Base-by-base conservation (phyloP, 1,139 yeast species). In the Diutina neorugosa region DNA sequence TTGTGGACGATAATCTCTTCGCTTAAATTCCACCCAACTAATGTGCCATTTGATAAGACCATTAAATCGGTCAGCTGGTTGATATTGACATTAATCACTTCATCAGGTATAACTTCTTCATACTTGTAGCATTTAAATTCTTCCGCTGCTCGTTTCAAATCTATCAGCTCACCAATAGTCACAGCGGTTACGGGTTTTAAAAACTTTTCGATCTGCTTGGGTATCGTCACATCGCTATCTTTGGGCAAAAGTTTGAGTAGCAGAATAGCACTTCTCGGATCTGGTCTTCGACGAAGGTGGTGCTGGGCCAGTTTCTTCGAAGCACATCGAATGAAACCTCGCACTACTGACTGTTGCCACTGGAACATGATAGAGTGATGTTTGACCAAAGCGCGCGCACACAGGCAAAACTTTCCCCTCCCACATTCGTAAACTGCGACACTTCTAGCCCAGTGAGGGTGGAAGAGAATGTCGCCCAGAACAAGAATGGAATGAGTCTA, bases 1-100 rank as follows among this genome's bases (percentile, higher is more conserved):
- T 46, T 46, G 21, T 46, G 37, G 19, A 46, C 27, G n/a, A 46
- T 46, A 16, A 46, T 46, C 0, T 60, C 58, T 60, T 87, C 95
- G 12, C 71, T 66, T 60, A 86, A 69, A 12, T 88, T 89, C 96
- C 96, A 90, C 0, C 89, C 88, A 12, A 88, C 88, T 4, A 88
- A 67, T 0, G 93, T 79, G 1, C 96, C 96, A 58, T 84, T 82
- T 2, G 82, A 75, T 53, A 88, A 67, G 1, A 88, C 70, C 68
- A 87, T 74, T 23, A 46, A 27, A 27, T 46, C 41, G 37, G 50
- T 46, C 37, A 34, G 16, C n/a, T 25, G 40, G n/a, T 46, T 46
- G 41, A 46, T 46, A 18, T 46, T 46, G 14, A 46, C 14, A 16
- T 46, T 46, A 21, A 46, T 25, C 14, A 46, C 50, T 18, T 46